phyloP scores from a whole-genome alignment of 2,329 filamentous ascomycete genomes.

The Rhinocladiella similis region DNA sequence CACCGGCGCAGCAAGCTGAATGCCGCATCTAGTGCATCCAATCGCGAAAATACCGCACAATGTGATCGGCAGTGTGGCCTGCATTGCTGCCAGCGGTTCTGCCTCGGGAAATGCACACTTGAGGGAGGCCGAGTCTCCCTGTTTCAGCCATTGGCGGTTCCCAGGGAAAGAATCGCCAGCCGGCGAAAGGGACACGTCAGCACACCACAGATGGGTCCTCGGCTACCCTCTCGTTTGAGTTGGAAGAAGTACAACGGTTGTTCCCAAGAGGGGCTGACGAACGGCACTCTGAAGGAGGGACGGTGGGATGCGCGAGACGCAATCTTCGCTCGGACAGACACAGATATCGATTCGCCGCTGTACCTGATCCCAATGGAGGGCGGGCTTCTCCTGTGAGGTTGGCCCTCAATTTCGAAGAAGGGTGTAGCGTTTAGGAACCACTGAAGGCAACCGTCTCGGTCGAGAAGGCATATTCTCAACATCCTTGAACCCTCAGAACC shows the following conservation, averaged over 20 bases:
- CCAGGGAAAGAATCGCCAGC: no score
- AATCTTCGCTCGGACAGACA: no score
- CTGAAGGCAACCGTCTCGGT: constrained; percentile 1
- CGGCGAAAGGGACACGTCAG: no score
- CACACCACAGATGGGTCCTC: no score
- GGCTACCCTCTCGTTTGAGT: no score
- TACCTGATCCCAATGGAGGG: neutral
- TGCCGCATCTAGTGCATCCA: neutral
- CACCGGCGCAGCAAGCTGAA: neutral
- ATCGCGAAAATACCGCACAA: neutral
- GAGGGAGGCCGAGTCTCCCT: no score
- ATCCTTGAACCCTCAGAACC: constrained; percentile 2
- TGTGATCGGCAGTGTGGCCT: no score
- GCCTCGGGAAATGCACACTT: neutral
- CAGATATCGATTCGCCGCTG: neutral
- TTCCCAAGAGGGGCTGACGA: no score
- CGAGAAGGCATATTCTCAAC: neutral
- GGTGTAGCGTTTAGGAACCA: neutral
- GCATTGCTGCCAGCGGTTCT: constrained; percentile 1
- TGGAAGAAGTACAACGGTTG: no score
- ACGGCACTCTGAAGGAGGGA: no score
- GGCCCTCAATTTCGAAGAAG: constrained; percentile 2
- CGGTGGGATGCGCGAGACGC: no score
- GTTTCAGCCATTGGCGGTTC: no score
- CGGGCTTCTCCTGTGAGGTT: neutral